Percentiles rank a stretch among this genome's conserved stretches.
Evolutionary conservation across 306 rosid genomes (phyloP).

Genomic region (Sphenostylis stenocarpa): DNA sequence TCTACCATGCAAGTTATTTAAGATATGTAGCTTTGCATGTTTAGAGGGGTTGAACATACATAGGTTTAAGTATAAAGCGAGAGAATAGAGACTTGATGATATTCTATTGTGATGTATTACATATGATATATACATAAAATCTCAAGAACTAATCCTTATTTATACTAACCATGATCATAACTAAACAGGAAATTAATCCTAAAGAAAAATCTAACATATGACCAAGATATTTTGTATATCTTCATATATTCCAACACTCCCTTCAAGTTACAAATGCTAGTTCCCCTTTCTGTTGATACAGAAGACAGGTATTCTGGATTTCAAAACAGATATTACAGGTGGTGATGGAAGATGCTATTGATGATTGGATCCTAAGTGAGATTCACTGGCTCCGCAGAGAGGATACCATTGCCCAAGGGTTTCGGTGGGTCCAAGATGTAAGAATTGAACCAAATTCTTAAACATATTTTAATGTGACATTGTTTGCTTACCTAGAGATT

Average conservation of each 20-base stretch:
- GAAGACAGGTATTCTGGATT: conserved; percentile 99
- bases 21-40: background rate
- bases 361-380: conserved; percentile 88
- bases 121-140: background rate
- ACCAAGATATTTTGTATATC: background rate
- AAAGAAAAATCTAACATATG: background rate
- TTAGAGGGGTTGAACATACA: background rate
- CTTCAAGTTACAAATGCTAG: conserved; percentile 24
- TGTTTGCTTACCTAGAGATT: background rate
- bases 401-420: conserved; percentile 78
- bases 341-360: conserved; percentile 98
- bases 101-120: background rate
- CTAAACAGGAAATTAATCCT: background rate
- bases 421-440: conserved; percentile 95
- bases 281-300: conserved; percentile 39
- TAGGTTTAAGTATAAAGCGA: background rate
- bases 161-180: background rate
- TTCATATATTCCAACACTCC: background rate
- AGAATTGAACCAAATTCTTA: conserved; percentile 40
- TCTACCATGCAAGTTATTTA: conserved; percentile 1
- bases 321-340: conserved; percentile 93
- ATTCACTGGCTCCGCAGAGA: conserved; percentile 88
- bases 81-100: background rate
- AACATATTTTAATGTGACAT: background rate
- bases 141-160: background rate